Evolutionary conservation across 768 basidiomycete species (phyloP).

Genomic region (Leccinum disarticulatum): DNA sequence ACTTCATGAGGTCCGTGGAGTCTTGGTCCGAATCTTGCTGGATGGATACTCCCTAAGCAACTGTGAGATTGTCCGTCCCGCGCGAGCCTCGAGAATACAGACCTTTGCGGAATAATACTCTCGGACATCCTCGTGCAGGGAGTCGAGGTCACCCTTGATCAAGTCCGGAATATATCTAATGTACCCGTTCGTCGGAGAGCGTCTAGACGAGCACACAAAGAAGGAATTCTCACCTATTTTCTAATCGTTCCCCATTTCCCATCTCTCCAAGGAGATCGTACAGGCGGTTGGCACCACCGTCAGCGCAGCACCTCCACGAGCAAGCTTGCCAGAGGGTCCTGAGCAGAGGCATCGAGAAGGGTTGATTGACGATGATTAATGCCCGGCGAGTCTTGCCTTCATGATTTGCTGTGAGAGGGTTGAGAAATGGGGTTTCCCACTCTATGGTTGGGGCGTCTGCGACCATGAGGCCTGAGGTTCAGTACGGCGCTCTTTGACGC

Average conservation of each 20-base stretch:
- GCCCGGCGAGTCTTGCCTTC: slow-evolving; percentile 37
- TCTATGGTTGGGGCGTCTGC: slow-evolving; percentile 7
- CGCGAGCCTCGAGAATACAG: slow-evolving; percentile 16
- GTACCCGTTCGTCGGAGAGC: neutral
- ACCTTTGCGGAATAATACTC: slow-evolving; percentile 65
- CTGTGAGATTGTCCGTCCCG: neutral
- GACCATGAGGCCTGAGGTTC: slow-evolving; percentile 10
- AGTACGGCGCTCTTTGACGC: neutral
- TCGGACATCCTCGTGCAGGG: slow-evolving; percentile 72
- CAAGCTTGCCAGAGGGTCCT: slow-evolving; percentile 54
- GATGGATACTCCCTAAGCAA: slow-evolving; percentile 61
- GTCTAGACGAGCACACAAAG: neutral
- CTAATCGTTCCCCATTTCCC: slow-evolving; percentile 9
- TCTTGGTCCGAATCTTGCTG: slow-evolving; percentile 70
- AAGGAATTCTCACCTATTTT: slow-evolving; percentile 13
- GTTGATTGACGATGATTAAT: slow-evolving; percentile 89
- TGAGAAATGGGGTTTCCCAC: slow-evolving; percentile 29
- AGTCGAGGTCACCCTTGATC: slow-evolving; percentile 95
- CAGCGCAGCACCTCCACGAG: slow-evolving; percentile 69
- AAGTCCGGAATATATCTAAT: slow-evolving; percentile 75
- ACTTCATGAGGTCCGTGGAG: slow-evolving; percentile 97
- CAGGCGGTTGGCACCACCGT: slow-evolving; percentile 86
- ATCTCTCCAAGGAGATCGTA: slow-evolving; percentile 49
- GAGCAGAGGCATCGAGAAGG: slow-evolving; percentile 68
- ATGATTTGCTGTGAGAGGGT: slow-evolving; percentile 12